Conservation (phyloP, 225 moss, liverwort and hornwort genomes). For the Climacium dendroides region DNA sequence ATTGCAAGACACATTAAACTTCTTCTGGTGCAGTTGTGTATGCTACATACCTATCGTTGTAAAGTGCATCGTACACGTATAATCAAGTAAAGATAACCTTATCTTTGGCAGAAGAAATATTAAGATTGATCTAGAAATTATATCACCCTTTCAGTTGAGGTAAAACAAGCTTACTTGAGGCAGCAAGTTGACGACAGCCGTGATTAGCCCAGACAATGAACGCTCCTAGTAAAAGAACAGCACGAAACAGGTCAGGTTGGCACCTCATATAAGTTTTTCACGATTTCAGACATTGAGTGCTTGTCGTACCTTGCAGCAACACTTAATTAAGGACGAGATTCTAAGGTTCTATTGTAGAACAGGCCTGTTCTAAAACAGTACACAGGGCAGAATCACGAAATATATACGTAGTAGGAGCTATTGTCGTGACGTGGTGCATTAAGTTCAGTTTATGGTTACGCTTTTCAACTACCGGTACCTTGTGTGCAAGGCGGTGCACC, state of each 20-base stretch:
- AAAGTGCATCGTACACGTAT: neutral
- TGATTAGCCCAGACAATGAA: slow-evolving; percentile 70
- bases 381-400: neutral
- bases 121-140: neutral
- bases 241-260: neutral
- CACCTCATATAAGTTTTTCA: neutral
- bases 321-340: neutral
- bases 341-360: neutral
- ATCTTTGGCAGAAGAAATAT: neutral
- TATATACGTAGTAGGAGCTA: neutral
- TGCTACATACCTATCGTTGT: neutral
- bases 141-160: neutral
- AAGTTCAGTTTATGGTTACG: neutral
- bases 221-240: slow-evolving; percentile 35
- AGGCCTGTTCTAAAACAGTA: neutral
- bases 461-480: slow-evolving; percentile 23
- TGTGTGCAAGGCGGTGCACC: slow-evolving; percentile 59
- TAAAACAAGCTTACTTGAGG: slow-evolving; percentile 46
- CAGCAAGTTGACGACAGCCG: slow-evolving; percentile 60
- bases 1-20: neutral
- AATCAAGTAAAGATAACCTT: neutral
- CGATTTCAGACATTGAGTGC: neutral
- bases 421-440: neutral
- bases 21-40: neutral
- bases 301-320: neutral